Base-by-base conservation (phyloP, 225 moss, liverwort and hornwort species). In the Physcomitrium patens region DNA sequence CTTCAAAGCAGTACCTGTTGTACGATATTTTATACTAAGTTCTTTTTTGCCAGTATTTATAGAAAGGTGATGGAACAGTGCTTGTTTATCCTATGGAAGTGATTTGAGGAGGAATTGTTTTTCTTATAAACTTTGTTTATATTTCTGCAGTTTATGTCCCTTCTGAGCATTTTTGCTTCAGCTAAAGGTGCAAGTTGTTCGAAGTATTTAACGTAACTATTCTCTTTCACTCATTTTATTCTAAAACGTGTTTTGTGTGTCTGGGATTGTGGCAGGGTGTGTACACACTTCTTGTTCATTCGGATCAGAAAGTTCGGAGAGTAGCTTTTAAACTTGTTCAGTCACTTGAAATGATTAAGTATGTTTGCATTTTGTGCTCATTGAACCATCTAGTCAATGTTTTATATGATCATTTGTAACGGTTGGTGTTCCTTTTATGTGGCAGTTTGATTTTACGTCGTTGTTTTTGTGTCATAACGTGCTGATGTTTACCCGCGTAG, bases 211-310 rank as follows among this genome's bases (percentile, higher is more conserved):
- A 37, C 45, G 49, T 37, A 37, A 37, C 31, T 7, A 37, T 4
- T 37, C 31, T 37, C 31, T 37, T 45, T 65, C 31, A 10, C 54
- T 14, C 54, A 63, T 51, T 62, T 65, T 16, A 37, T 70, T 48
- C 12, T 46, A 22, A 49, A 47, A 20, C 73, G 12, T 60, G 19
- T 69, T 69, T 60, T 55, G 65, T 74, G 67, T 74, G 56, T 65
- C 19, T 53, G 79, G 62, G 54, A 2, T 54, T 87, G 56, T 80
- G 69, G 75, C 80, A 90, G 89, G 97, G 97, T 31, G 94, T 95
- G 12, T 99, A 99, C 80, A 86, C 87, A 69, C 87, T 99, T 74
- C 81, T 99, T 52, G 84, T 93, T 54, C 95, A 99, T 74, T 73
- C 74, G 19, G 95, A 90, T 67, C 91, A 93, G 77, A 83, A 90